Base-by-base conservation (phyloP, 2,329 filamentous ascomycete genomes). In the Fusarium dlaminii region DNA sequence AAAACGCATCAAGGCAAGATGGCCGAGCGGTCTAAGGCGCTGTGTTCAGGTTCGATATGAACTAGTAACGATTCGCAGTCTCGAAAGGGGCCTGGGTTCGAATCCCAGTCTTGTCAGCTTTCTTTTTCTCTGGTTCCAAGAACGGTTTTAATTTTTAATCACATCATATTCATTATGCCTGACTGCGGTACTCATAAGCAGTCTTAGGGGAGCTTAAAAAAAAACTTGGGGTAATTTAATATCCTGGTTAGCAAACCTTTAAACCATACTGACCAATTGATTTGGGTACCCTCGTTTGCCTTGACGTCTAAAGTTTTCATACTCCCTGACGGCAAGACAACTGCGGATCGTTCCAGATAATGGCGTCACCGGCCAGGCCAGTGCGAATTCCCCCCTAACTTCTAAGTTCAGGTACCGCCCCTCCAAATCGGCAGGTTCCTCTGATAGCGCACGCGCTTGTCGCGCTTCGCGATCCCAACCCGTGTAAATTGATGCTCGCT, bases 31-130 rank as follows among this genome's bases (percentile, higher is more conserved):
- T 75, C 73, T 75, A 69, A 76, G 68, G 70, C 56, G 68, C 72
- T 75, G 72, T 75, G 72, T 75, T 75, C 72, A 75, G 72, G 72
- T 75, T 72, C 58, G 14, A 74, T 58, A 30, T 2, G 52, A 69
- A 70, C 59, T 45, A 63, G 60, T 30, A 37, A 75, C 72, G 64
- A 74, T 63, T 75, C 72, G 72, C 72, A 75, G 72, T 75, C 72
- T 75, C 68, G 72, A 66, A 74, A 74, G 64, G 66, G 72, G 72
- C 72, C 59, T 72, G 71, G 63, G 72, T 75, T 75, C 72, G 72
- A 75, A 72, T 75, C 72, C 64, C 70, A 71, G 67, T 74, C 63
- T 71, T 60, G 54, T 71, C 70, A 74, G 46, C 36, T 51, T 46
- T 55, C 14, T 57, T 64, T 46, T 49, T 54, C 2, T 14, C 8